Conservation (phyloP, 495 filamentous ascomycete genomes). For the Aspergillus saccharolyticus region DNA sequence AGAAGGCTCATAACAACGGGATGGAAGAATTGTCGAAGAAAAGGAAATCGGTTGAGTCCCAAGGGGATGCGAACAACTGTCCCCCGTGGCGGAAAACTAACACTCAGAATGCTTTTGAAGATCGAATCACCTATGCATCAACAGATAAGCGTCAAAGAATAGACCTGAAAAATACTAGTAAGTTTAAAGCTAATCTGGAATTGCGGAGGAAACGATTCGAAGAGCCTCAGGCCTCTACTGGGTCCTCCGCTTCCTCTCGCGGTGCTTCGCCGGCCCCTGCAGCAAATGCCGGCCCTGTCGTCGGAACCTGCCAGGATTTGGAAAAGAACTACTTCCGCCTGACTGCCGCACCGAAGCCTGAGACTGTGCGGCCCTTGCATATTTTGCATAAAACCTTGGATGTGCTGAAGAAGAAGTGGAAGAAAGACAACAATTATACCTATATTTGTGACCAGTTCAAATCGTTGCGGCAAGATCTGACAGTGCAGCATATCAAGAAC, state of each 20-base stretch:
- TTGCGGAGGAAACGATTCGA: constrained; percentile 87
- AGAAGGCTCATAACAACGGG: constrained; percentile 12
- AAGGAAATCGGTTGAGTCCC: constrained; percentile 70
- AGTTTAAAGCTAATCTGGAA: constrained; percentile 82
- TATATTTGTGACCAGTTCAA: constrained; percentile 99
- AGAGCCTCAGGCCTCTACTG: constrained; percentile 49
- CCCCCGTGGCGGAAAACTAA: constrained; percentile 76
- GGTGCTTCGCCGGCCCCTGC: constrained; percentile 52
- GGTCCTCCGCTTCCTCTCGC: constrained; percentile 43
- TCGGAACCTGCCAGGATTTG: constrained; percentile 76
- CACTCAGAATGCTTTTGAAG: constrained; percentile 60
- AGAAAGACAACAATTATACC: constrained; percentile 83
- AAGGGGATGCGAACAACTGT: constrained; percentile 38
- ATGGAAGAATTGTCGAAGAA: constrained; percentile 51
- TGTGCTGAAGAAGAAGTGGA: constrained; percentile 90
- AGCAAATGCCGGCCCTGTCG: constrained; percentile 67
- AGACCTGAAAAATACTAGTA: constrained; percentile 59
- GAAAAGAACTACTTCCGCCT: constrained; percentile 95
- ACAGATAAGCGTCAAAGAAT: constrained; percentile 58
- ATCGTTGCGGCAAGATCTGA: constrained; percentile 94
- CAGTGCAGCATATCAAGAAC: constrained; percentile 93
- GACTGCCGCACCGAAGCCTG: constrained; percentile 80
- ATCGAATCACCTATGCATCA: constrained; percentile 62
- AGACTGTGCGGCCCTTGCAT: constrained; percentile 77
- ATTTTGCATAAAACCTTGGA: constrained; percentile 81